Base-by-base conservation (phyloP, 306 rosid species). In the Prunus armeniaca region DNA sequence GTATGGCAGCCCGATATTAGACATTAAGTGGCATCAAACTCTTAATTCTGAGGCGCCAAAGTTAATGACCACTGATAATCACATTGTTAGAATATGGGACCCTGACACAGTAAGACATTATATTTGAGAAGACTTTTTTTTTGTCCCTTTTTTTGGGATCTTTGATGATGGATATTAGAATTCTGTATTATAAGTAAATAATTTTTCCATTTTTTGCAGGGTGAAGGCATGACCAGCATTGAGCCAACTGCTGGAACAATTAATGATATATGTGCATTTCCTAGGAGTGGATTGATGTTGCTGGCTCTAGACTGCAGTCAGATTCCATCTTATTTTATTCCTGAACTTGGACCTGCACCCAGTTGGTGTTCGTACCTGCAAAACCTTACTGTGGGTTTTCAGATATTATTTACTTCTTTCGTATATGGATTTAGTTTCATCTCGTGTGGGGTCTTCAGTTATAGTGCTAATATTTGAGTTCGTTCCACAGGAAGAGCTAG, bases 291-390 rank as follows among this genome's bases (percentile, higher is more conserved):
- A 74, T 84, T 95, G 87, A 89, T 95, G 79, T 76, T 95, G 52
- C 85, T 95, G 86, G 98, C 96, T 80, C 85, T 95, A 69, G 97
- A 92, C 82, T 64, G 89, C 81, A 80, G 93, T 81, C 95, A 90
- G 85, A 92, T 95, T 78, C 98, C 97, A 19, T 87, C 97, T 12
- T 95, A 89, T 85, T 92, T 95, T 80, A 73, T 95, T 63, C 98
- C 98, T 49, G 90, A 92, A n/a, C 89, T 95, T 4, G 98, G 98
- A 82, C 96, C 98, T 78, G 98, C 97, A 79, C 98, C 97, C 12
- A 95, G 88, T 85, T 95, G 98, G 98, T 90, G 98, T 76, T 84
- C 96, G 77, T 86, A 87, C 67, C 85, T 95, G 51, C 96, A 95
- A 82, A 89, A 90, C 82, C 84, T 91, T 71, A 93, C 97, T n/a